Evolutionary conservation across 2,329 filamentous ascomycete species (phyloP).

Genomic region (Clonostachys rosea): DNA sequence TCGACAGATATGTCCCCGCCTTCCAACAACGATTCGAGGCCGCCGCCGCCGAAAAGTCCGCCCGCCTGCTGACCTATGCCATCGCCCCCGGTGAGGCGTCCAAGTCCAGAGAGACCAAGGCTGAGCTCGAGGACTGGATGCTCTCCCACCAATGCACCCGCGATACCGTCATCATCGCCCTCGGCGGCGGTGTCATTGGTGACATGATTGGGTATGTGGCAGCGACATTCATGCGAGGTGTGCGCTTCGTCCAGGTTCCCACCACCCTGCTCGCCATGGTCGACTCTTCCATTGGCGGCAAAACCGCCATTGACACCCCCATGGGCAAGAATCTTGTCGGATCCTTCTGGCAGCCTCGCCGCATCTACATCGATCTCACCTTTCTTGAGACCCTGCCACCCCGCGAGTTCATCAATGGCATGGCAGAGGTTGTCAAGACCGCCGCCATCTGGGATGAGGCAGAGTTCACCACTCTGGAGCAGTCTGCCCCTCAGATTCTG

Average conservation of each 20-base stretch:
- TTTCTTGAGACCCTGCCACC: conserved; percentile 89
- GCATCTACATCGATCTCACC: conserved; percentile 89
- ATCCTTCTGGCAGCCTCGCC: conserved; percentile 91
- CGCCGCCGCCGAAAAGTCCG: conserved; percentile 19
- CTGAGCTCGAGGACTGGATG: conserved; percentile 97
- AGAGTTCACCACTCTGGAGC: conserved; percentile 81
- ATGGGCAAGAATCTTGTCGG: conserved; percentile 95
- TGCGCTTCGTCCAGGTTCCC: conserved; percentile 93
- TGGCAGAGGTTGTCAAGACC: conserved; percentile 98
- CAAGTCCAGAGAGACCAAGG: conserved; percentile 90
- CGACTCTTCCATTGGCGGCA: conserved; percentile 95
- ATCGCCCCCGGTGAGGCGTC: conserved; percentile 91
- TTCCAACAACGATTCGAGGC: conserved; percentile 50
- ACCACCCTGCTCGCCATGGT: conserved; percentile 96
- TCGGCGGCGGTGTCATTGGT: conserved; percentile 94
- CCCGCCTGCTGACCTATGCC: conserved; percentile 77
- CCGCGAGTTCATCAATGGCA: conserved; percentile 95
- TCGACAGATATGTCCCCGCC: conserved; percentile 70
- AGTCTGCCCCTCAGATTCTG: conserved; percentile 74
- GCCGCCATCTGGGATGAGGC: conserved; percentile 91
- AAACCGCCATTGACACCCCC: conserved; percentile 96
- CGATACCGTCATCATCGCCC: conserved; percentile 90
- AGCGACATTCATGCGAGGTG: conserved; percentile 96
- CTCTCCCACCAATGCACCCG: conserved; percentile 85
- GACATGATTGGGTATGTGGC: conserved; percentile 98